These are phyloP conservation scores for Tricholoma flavovirens DNA, from an alignment of 768 basidiomycete species.

Conservation along the genomic window DNA sequence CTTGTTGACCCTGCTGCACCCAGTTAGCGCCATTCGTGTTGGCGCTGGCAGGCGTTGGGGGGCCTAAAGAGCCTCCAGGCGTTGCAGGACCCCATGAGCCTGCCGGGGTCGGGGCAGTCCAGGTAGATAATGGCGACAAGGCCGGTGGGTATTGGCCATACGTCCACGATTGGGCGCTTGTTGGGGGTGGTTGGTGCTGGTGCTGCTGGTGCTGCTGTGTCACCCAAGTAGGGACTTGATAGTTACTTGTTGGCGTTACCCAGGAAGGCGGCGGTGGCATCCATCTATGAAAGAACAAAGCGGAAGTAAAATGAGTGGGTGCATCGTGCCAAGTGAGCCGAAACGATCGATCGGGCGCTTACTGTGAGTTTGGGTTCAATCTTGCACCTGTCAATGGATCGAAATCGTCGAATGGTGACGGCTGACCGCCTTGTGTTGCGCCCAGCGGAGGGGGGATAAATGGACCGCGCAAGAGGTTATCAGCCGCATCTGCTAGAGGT, in stretches of 20 bases:
- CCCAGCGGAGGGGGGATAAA: conserved; percentile 31
- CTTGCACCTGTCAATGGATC: conserved; percentile 12
- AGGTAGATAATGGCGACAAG: conserved; percentile 14
- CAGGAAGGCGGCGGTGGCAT: background rate
- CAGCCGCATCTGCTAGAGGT: conserved; percentile 14
- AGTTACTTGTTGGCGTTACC: background rate
- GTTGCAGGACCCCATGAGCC: conserved; percentile 15
- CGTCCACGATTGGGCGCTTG: conserved; percentile 12
- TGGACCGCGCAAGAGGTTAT: conserved; percentile 4
- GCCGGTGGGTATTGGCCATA: conserved; percentile 12
- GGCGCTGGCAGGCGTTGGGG: conserved; percentile 12
- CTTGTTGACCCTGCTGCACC: conserved; percentile 5
- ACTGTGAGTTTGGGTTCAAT: background rate
- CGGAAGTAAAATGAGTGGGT: background rate
- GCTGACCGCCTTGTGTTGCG: conserved; percentile 27
- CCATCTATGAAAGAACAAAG: background rate
- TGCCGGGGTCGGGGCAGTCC: conserved; percentile 16
- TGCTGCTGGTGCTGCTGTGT: background rate
- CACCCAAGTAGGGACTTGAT: background rate
- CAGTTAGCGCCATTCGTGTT: conserved; percentile 1
- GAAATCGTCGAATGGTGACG: conserved; percentile 5
- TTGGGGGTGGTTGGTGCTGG: background rate
- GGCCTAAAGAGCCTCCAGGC: conserved; percentile 15
- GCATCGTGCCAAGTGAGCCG: background rate
- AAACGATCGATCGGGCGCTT: conserved; percentile 8